Percentiles rank a stretch among this genome's conserved stretches.
phyloP scores from a whole-genome alignment of 2,329 filamentous ascomycete genomes.

The Stagonosporopsis chrysanthemi region DNA sequence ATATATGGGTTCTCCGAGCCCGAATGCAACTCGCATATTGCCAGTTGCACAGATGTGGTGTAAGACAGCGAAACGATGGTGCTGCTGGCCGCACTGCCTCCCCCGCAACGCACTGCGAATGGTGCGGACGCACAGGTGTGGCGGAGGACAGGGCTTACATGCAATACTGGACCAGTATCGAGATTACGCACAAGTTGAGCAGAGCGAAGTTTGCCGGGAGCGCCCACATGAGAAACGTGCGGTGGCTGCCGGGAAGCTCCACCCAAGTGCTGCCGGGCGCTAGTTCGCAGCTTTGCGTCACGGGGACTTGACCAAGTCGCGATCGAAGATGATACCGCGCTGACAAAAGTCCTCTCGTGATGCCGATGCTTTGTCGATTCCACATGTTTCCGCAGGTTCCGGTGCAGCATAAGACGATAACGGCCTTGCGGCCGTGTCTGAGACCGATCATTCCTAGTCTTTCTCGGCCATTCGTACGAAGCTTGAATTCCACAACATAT shows the following conservation, averaged over 20 bases:
- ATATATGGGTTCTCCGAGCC: conserved; percentile 20
- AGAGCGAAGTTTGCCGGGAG: conserved; percentile 2
- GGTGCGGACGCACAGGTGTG: background rate
- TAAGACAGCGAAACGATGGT: conserved; percentile 12
- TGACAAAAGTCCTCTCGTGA: conserved; percentile 39
- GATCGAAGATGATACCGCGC: conserved; percentile 30
- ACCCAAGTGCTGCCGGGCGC: background rate
- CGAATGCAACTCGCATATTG: conserved; percentile 14
- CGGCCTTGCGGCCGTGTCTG: conserved; percentile 10
- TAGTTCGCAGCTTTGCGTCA: conserved; percentile 17
- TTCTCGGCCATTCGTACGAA: conserved; percentile 11
- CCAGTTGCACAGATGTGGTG: conserved; percentile 16
- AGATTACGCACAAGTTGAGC: background rate
- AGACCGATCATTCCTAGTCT: background rate
- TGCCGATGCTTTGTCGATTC: conserved; percentile 20
- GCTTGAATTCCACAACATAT: background rate
- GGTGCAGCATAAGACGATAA: conserved; percentile 26
- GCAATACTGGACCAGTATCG: background rate
- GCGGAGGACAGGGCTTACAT: background rate
- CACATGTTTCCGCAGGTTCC: conserved; percentile 37
- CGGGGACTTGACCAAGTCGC: conserved; percentile 22
- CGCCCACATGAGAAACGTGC: background rate
- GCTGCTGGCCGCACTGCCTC: conserved; percentile 12
- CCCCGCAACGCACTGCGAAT: background rate
- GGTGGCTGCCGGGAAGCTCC: conserved; percentile 5